Percentiles rank a stretch among this genome's conserved stretches.
These are phyloP conservation scores for Penicillium roqueforti DNA, from an alignment of 495 filamentous ascomycete species.

Conservation along the genomic window DNA sequence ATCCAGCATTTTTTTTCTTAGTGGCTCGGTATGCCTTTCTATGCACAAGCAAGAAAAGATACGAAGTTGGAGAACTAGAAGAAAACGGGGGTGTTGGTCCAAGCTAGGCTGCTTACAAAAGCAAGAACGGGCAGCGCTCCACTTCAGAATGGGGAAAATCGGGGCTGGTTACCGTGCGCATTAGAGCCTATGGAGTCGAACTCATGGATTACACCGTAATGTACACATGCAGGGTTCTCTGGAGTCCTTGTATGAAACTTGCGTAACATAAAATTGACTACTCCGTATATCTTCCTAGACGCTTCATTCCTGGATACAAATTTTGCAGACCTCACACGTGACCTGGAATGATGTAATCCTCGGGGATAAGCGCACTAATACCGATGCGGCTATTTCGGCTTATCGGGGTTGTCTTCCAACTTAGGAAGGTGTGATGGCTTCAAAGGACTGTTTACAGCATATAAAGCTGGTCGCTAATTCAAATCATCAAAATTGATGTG, in stretches of 20 bases:
- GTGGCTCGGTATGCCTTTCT: constrained; percentile 20
- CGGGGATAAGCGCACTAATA: constrained; percentile 3
- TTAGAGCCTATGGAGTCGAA: not conserved
- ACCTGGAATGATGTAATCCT: not conserved
- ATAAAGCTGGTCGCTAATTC: not conserved
- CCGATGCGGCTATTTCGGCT: constrained; percentile 2
- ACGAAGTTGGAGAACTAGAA: constrained; percentile 3
- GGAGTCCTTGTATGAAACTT: not conserved
- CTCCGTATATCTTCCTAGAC: not conserved
- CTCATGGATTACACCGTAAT: not conserved
- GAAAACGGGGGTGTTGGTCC: constrained; percentile 9
- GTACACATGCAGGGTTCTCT: not conserved
- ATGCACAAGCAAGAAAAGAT: constrained; percentile 7
- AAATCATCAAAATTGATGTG: not conserved
- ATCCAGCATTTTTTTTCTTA: constrained; percentile 45
- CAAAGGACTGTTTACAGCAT: not conserved
- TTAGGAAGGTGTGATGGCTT: not conserved
- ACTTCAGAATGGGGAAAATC: constrained; percentile 3
- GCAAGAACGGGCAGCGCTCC: not conserved
- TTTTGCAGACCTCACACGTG: not conserved
- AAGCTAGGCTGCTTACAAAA: constrained; percentile 25
- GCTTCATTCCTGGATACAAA: not conserved
- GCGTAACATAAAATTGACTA: not conserved
- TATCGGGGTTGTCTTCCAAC: not conserved
- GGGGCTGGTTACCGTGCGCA: not conserved